A percentile compares a stretch with the other conserved stretches of the same genome.
Conservation (phyloP, 2,329 filamentous ascomycete genomes). For the Parastagonospora avenae region DNA sequence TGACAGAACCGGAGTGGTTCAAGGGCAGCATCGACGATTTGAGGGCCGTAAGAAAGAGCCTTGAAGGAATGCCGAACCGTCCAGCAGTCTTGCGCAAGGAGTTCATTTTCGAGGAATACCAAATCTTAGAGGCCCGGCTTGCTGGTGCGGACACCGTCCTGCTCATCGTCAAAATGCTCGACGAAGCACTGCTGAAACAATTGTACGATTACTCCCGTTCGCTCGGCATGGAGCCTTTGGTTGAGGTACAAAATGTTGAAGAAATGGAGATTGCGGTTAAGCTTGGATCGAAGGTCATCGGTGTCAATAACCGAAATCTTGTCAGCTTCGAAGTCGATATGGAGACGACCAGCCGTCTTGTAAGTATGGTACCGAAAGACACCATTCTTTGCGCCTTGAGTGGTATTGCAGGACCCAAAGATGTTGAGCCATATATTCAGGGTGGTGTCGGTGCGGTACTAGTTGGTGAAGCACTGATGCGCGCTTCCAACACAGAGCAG, state of each 20-base stretch:
- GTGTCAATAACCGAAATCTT: constrained; percentile 96
- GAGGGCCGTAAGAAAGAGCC: constrained; percentile 80
- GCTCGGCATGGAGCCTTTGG: constrained; percentile 94
- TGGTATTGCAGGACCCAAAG: constrained; percentile 86
- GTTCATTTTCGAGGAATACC: constrained; percentile 97
- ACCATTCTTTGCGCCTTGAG: constrained; percentile 93
- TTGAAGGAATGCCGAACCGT: constrained; percentile 90
- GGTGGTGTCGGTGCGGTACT: constrained; percentile 92
- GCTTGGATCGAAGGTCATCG: constrained; percentile 87
- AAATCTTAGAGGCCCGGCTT: constrained; percentile 91
- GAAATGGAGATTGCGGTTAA: constrained; percentile 90
- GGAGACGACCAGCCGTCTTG: constrained; percentile 84
- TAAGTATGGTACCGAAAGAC: constrained; percentile 81
- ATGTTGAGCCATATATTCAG: constrained; percentile 84
- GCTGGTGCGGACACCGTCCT: constrained; percentile 94
- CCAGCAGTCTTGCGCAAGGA: constrained; percentile 94
- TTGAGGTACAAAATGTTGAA: constrained; percentile 92
- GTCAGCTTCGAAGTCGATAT: constrained; percentile 97
- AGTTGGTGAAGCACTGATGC: constrained; percentile 95
- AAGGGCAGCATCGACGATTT: constrained; percentile 97
- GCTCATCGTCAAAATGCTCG: constrained; percentile 98
- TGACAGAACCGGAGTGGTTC: constrained; percentile 99
- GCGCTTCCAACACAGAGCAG: constrained; percentile 76
- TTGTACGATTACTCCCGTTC: constrained; percentile 89
- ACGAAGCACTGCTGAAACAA: constrained; percentile 70